Conservation (phyloP, 306 rosid species). For the Sicyos edulis region DNA sequence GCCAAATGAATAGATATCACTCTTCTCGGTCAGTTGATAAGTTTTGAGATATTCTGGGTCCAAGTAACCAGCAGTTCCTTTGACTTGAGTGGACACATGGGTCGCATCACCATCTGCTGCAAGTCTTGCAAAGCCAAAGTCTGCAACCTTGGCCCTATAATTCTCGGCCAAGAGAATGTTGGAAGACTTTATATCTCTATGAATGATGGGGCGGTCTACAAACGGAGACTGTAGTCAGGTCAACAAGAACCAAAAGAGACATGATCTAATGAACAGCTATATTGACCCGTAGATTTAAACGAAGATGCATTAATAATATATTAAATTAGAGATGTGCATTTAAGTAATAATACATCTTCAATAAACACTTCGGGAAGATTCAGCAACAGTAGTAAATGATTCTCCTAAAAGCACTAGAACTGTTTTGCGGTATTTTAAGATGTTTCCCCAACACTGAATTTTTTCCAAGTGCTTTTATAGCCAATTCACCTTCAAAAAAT, state of each 20-base stretch:
- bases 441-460: neutral
- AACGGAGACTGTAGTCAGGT: neutral
- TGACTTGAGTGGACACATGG: conserved; percentile 88
- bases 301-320: too few species aligned
- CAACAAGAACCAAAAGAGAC: neutral
- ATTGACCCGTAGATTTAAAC: too few species aligned
- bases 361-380: neutral
- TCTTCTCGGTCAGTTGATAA: conserved; percentile 87
- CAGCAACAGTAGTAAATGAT: too few species aligned
- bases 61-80: conserved; percentile 99
- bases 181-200: conserved; percentile 92
- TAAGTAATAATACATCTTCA: neutral
- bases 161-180: conserved; percentile 81
- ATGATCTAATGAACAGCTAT: too few species aligned
- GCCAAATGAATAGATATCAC: conserved; percentile 96
- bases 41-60: conserved; percentile 95
- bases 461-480: neutral
- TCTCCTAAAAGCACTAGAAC: neutral
- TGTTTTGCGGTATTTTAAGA: neutral
- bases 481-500: neutral
- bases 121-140: conserved; percentile 89
- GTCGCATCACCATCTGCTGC: conserved; percentile 86
- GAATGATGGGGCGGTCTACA: conserved; percentile 93
- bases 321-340: too few species aligned
- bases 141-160: conserved; percentile 88